Percentiles rank a stretch among this genome's conserved stretches.
phyloP scores from a whole-genome alignment of 495 filamentous ascomycete species.

The Staphylotrichum longicolle region DNA sequence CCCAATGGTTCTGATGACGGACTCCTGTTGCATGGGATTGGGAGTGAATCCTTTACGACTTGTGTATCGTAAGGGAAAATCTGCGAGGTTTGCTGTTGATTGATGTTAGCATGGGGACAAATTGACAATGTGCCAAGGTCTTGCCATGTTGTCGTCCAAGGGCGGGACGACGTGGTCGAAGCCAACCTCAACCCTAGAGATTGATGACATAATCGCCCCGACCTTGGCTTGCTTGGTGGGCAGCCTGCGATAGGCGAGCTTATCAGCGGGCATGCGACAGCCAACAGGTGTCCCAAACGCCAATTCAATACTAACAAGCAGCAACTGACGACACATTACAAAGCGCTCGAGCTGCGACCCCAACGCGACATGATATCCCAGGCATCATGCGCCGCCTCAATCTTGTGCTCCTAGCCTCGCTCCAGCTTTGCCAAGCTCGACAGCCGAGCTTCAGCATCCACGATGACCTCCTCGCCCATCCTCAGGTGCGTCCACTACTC shows the following conservation, averaged over 20 bases:
- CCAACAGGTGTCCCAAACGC: conserved; percentile 20
- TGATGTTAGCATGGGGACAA: no score
- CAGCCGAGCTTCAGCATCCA: conserved; percentile 61
- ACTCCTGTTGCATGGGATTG: no score
- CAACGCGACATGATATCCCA: conserved; percentile 28
- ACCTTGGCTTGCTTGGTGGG: neutral
- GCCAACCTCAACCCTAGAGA: no score
- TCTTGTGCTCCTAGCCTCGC: conserved; percentile 42
- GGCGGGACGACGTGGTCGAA: no score
- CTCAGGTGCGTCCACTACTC: conserved; percentile 62
- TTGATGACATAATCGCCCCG: no score
- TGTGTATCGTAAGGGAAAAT: no score
- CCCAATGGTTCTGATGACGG: no score
- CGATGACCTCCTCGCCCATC: conserved; percentile 88
- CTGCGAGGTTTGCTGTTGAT: no score
- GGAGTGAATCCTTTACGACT: no score
- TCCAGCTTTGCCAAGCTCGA: conserved; percentile 42
- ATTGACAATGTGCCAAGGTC: no score
- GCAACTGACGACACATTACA: neutral
- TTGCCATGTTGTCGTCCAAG: no score
- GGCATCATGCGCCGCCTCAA: conserved; percentile 52
- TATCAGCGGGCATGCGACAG: conserved; percentile 23
- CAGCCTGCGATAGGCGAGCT: conserved; percentile 32
- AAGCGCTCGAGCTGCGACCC: neutral
- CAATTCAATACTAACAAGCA: neutral